A percentile compares a stretch with the other conserved stretches of the same genome.
These are phyloP conservation scores for Pseudocercospora cruenta DNA, from an alignment of 2,329 filamentous ascomycete species.

Conservation along the genomic window DNA sequence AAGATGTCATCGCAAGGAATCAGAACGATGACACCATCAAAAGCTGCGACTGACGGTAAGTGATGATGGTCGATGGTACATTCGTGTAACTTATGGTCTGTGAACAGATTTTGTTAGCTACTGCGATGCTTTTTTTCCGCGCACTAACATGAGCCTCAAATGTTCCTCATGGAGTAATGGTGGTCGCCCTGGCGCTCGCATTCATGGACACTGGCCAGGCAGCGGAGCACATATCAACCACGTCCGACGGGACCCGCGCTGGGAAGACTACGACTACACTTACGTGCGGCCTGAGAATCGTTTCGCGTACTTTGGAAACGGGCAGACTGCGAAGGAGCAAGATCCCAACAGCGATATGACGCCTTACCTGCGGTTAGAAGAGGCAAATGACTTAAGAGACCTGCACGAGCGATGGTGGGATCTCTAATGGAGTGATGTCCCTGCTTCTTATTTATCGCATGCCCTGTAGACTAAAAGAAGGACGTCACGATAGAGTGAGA, in stretches of 20 bases:
- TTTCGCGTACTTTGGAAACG: conserved; percentile 70
- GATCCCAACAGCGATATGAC: conserved; percentile 63
- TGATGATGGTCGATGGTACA: neutral
- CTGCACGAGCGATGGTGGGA: conserved; percentile 69
- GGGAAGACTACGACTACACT: conserved; percentile 63
- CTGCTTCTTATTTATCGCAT: neutral
- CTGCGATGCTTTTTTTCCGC: conserved; percentile 54
- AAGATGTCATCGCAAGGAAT: conserved; percentile 65
- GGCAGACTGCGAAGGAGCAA: conserved; percentile 64
- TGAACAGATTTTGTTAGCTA: conserved; percentile 28
- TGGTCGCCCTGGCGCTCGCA: conserved; percentile 62
- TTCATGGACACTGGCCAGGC: conserved; percentile 72
- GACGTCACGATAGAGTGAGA: conserved; percentile 23
- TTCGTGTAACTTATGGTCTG: neutral
- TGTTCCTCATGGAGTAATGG: conserved; percentile 77
- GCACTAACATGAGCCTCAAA: conserved; percentile 60
- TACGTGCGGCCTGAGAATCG: conserved; percentile 52
- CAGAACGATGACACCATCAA: conserved; percentile 61
- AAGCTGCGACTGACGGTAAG: conserved; percentile 56
- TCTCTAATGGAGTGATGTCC: conserved; percentile 14
- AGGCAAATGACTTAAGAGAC: conserved; percentile 62
- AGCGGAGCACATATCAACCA: conserved; percentile 65
- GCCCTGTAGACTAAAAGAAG: neutral
- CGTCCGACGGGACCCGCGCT: conserved; percentile 59
- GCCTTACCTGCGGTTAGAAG: conserved; percentile 62